These are phyloP conservation scores for Saturnispora dispora DNA, from an alignment of 805 yeast genomes.

Conservation along the genomic window DNA sequence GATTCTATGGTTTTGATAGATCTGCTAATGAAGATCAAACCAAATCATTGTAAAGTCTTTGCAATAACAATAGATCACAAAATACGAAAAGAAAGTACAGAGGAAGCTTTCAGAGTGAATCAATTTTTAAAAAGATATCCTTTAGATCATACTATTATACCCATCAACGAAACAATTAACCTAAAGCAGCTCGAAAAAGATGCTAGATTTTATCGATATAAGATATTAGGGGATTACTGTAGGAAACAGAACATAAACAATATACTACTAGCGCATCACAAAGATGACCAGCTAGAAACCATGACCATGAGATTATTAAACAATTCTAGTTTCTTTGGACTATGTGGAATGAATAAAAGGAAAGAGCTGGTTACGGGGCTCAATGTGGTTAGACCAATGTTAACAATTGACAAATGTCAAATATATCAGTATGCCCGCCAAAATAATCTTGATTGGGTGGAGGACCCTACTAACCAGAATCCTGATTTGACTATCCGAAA, in stretches of 20 bases:
- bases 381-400: constrained; percentile 43
- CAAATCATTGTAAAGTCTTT: constrained; percentile 24
- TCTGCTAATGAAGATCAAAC: constrained; percentile 30
- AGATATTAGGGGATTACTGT: constrained; percentile 36
- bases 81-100: constrained; percentile 37
- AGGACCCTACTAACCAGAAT: constrained; percentile 57
- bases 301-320: constrained; percentile 43
- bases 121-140: constrained; percentile 15
- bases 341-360: constrained; percentile 46
- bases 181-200: constrained; percentile 35
- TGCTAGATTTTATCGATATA: constrained; percentile 50
- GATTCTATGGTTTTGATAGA: constrained; percentile 67
- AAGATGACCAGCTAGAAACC: constrained; percentile 68
- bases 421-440: constrained; percentile 38
- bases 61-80: constrained; percentile 65
- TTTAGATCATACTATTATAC: constrained; percentile 21
- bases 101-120: constrained; percentile 39
- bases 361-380: constrained; percentile 9
- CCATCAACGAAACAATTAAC: constrained; percentile 14
- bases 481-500: constrained; percentile 49
- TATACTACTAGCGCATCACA: constrained; percentile 58
- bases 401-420: constrained; percentile 35
- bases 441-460: constrained; percentile 49
- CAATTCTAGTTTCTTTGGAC: constrained; percentile 46
- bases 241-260: constrained; percentile 22